These are phyloP conservation scores for Pythium plurisporium DNA, from an alignment of 352 stramenopile genomes.

Conservation along the genomic window DNA sequence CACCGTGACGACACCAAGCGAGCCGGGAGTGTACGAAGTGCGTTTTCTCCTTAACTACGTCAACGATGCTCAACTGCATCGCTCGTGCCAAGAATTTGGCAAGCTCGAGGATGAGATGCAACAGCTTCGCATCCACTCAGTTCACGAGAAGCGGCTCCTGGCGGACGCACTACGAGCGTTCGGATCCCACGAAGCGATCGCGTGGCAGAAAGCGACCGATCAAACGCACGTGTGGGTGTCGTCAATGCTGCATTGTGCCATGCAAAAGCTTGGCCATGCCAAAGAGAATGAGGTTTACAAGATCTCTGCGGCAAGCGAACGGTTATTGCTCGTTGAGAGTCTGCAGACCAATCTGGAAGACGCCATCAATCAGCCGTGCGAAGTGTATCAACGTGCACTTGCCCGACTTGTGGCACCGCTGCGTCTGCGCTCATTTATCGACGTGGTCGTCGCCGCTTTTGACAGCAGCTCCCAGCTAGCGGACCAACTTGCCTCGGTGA, in stretches of 20 bases:
- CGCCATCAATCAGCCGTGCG: no score
- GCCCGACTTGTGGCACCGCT: slow-evolving; percentile 36
- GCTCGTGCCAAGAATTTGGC: slow-evolving; percentile 53
- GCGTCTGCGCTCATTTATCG: slow-evolving; percentile 32
- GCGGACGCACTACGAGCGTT: slow-evolving; percentile 42
- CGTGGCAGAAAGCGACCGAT: slow-evolving; percentile 34
- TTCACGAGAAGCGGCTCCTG: slow-evolving; percentile 45
- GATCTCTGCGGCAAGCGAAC: slow-evolving; percentile 30
- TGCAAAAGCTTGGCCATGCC: slow-evolving; percentile 39
- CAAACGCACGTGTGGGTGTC: slow-evolving; percentile 51
- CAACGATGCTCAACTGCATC: slow-evolving; percentile 48
- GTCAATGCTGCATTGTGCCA: slow-evolving; percentile 42
- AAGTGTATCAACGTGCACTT: slow-evolving; percentile 35
- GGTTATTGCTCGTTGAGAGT: slow-evolving; percentile 30
- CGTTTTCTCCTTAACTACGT: slow-evolving; percentile 67
- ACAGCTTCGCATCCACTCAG: slow-evolving; percentile 45
- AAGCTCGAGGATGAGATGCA: slow-evolving; percentile 63
- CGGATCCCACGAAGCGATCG: slow-evolving; percentile 23
- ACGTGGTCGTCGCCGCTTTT: slow-evolving; percentile 34
- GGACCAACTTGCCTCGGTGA: slow-evolving; percentile 39
- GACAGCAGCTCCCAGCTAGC: slow-evolving; percentile 37
- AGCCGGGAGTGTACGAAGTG: slow-evolving; percentile 59
- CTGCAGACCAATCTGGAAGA: no score
- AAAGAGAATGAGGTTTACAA: no score
- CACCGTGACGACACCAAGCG: slow-evolving; percentile 34